These are phyloP conservation scores for Penicillium pulvis DNA, from an alignment of 495 filamentous ascomycete genomes.

Conservation along the genomic window DNA sequence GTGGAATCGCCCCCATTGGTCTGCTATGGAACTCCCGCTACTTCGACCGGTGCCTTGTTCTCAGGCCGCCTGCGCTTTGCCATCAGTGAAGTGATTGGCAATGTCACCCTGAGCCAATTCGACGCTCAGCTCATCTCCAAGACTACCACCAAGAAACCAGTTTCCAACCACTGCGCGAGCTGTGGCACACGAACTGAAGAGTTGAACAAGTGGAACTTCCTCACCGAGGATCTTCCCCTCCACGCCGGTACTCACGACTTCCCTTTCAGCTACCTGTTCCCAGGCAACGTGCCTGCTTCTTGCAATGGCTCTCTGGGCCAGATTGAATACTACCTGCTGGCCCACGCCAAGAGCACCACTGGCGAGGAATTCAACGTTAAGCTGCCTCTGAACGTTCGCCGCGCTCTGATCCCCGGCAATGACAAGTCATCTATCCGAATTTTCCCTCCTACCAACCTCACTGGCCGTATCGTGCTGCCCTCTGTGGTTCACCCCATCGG, in stretches of 20 bases:
- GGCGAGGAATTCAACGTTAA: slow-evolving; percentile 67
- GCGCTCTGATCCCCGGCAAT: slow-evolving; percentile 75
- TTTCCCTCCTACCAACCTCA: slow-evolving; percentile 94
- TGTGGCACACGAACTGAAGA: slow-evolving; percentile 71
- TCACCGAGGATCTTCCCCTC: slow-evolving; percentile 66
- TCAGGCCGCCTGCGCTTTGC: slow-evolving; percentile 80
- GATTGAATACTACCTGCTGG: slow-evolving; percentile 78
- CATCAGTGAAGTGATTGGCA: slow-evolving; percentile 57
- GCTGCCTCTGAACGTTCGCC: slow-evolving; percentile 67
- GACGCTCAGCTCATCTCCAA: slow-evolving; percentile 67
- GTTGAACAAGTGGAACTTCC: slow-evolving; percentile 75
- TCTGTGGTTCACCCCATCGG: slow-evolving; percentile 86
- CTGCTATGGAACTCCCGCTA: slow-evolving; percentile 72
- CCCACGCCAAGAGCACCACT: slow-evolving; percentile 61
- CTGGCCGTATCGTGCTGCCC: slow-evolving; percentile 75
- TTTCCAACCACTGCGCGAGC: slow-evolving; percentile 71
- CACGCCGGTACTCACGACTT: slow-evolving; percentile 70
- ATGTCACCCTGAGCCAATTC: slow-evolving; percentile 67
- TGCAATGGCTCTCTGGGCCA: slow-evolving; percentile 70
- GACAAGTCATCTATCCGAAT: slow-evolving; percentile 79
- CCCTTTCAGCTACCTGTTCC: slow-evolving; percentile 89
- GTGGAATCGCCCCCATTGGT: slow-evolving; percentile 91
- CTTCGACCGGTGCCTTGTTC: slow-evolving; percentile 83
- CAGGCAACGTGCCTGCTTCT: slow-evolving; percentile 81
- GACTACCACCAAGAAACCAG: slow-evolving; percentile 76